These are phyloP conservation scores for Talaromyces funiculosus DNA, from an alignment of 2,329 filamentous ascomycete genomes.

Conservation along the genomic window DNA sequence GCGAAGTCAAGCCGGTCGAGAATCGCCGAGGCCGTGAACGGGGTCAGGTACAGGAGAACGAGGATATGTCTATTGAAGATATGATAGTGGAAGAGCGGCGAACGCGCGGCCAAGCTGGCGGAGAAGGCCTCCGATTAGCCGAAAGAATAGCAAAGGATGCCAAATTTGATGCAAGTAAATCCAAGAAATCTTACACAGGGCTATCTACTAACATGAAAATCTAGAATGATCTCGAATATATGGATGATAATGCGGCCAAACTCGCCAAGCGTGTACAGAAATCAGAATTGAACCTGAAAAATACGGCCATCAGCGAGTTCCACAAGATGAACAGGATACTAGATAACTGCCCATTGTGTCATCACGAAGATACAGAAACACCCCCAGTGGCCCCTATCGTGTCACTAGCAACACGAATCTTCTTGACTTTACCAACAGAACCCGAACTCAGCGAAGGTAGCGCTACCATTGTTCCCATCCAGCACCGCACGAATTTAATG, in stretches of 20 bases:
- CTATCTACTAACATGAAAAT: slow-evolving; percentile 16
- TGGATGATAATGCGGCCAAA: slow-evolving; percentile 92
- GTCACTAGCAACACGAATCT: slow-evolving; percentile 78
- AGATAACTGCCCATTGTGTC: slow-evolving; percentile 82
- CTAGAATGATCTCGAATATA: slow-evolving; percentile 82
- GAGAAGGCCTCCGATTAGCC: slow-evolving; percentile 75
- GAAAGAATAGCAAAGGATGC: slow-evolving; percentile 90
- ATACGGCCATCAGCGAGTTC: slow-evolving; percentile 78
- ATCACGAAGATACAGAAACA: slow-evolving; percentile 75
- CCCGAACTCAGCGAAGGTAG: slow-evolving; percentile 80
- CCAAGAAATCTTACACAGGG: not conserved
- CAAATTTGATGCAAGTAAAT: slow-evolving; percentile 63
- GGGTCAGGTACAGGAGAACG: slow-evolving; percentile 80
- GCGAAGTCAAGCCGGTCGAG: slow-evolving; percentile 71
- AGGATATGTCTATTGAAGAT: slow-evolving; percentile 92
- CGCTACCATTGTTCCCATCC: slow-evolving; percentile 80
- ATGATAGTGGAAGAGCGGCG: slow-evolving; percentile 94
- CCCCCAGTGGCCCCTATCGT: slow-evolving; percentile 80
- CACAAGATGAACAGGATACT: slow-evolving; percentile 83
- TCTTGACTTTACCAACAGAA: slow-evolving; percentile 80
- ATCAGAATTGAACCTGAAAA: slow-evolving; percentile 81
- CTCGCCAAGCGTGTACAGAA: slow-evolving; percentile 83
- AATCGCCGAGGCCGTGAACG: slow-evolving; percentile 79
- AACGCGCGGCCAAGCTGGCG: slow-evolving; percentile 69
- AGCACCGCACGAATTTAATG: slow-evolving; percentile 83